A percentile compares a stretch with the other conserved stretches of the same genome.
These are phyloP conservation scores for Inga oerstediana DNA, from an alignment of 306 rosid genomes.

Conservation along the genomic window DNA sequence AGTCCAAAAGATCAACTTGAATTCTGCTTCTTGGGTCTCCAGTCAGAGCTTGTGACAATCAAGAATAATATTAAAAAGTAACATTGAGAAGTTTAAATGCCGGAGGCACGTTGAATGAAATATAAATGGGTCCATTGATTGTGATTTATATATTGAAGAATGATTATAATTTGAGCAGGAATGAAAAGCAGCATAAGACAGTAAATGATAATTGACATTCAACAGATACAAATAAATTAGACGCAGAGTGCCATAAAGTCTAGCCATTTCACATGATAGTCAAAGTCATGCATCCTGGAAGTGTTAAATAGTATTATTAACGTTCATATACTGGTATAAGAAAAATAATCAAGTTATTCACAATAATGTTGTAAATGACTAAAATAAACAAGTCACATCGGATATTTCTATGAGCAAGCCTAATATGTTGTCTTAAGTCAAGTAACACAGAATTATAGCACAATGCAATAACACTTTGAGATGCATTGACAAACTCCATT, in stretches of 20 bases:
- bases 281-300: not conserved
- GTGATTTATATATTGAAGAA: not conserved
- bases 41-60: constrained; percentile 59
- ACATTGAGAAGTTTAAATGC: constrained; percentile 6
- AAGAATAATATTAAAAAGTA: constrained; percentile 27
- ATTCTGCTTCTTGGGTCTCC: constrained; percentile 91
- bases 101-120: constrained; percentile 11
- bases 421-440: not conserved
- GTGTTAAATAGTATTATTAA: constrained; percentile 8
- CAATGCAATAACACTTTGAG: not conserved
- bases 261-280: constrained; percentile 7
- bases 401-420: not conserved
- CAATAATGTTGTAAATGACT: constrained; percentile 17
- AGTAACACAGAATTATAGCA: not conserved
- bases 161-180: not conserved
- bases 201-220: not conserved
- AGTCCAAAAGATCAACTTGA: constrained; percentile 87
- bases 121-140: not conserved
- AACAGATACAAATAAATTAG: not conserved
- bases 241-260: constrained; percentile 7
- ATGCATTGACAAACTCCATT: constrained; percentile 5
- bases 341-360: constrained; percentile 21
- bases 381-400: constrained; percentile 1
- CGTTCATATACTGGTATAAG: not conserved
- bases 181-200: not conserved